These are phyloP conservation scores for Colletotrichum coccodes DNA, from an alignment of 2,329 filamentous ascomycete species.

Conservation along the genomic window DNA sequence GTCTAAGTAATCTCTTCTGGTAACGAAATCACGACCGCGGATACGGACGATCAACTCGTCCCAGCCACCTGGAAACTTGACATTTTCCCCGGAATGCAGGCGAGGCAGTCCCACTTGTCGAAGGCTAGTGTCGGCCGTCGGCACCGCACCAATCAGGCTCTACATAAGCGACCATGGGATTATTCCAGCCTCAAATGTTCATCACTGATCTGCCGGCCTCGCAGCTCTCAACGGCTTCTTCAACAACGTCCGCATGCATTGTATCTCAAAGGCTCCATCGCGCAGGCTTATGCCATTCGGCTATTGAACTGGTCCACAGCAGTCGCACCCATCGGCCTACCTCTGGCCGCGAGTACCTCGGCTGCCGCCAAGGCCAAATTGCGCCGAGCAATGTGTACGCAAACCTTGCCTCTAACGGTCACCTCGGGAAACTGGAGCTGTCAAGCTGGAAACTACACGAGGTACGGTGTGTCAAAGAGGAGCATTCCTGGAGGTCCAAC, in stretches of 20 bases:
- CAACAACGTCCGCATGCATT: neutral
- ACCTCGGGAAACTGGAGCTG: neutral
- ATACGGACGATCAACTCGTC: constrained; percentile 7
- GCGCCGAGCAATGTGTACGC: neutral
- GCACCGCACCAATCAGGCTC: constrained; percentile 3
- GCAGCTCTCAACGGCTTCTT: neutral
- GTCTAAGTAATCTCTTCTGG: neutral
- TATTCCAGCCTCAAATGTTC: neutral
- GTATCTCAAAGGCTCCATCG: too few relatives aligned
- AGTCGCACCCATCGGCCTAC: neutral
- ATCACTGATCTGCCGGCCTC: neutral
- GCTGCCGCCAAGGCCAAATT: neutral
- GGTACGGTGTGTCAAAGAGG: neutral
- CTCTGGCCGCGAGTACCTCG: too few relatives aligned
- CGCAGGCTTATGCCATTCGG: too few relatives aligned
- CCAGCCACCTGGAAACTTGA: constrained; percentile 28
- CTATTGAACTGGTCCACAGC: too few relatives aligned
- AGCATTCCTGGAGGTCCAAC: neutral
- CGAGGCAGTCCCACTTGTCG: constrained; percentile 4
- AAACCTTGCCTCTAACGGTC: neutral
- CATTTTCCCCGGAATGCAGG: constrained; percentile 9
- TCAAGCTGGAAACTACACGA: neutral
- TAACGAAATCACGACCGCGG: neutral
- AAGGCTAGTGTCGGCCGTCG: neutral
- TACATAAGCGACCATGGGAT: neutral